Evolutionary conservation across 768 basidiomycete species (phyloP).

Genomic region (Serpula lacrymans): DNA sequence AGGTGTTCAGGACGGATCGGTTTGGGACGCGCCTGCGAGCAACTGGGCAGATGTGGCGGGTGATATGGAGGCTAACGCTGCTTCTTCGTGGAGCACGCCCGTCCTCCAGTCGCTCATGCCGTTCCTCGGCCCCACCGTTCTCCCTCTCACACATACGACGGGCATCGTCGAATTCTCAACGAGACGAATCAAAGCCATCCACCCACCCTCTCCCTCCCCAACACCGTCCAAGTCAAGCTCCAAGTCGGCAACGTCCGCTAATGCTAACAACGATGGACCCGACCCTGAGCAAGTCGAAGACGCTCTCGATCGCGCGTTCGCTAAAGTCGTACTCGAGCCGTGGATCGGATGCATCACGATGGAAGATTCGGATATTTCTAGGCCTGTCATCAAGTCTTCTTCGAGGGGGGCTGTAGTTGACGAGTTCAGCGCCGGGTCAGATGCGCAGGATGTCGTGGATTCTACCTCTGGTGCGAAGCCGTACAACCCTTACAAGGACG

Average conservation of each 20-base stretch:
- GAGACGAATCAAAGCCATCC: constrained; percentile 49
- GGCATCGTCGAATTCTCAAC: constrained; percentile 67
- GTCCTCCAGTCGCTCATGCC: constrained; percentile 26
- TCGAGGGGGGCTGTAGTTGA: constrained; percentile 36
- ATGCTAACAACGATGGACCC: background rate
- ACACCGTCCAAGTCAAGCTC: background rate
- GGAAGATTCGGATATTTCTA: constrained; percentile 35
- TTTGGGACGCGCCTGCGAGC: too few relatives aligned
- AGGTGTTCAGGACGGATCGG: constrained; percentile 6
- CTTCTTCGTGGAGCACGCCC: constrained; percentile 22
- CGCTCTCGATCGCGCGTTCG: constrained; percentile 44
- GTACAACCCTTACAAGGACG: constrained; percentile 54
- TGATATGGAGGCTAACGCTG: constrained; percentile 9
- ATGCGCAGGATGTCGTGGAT: constrained; percentile 3
- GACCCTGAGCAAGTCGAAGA: constrained; percentile 38
- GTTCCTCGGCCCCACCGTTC: constrained; percentile 51
- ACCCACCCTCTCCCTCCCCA: constrained; percentile 35
- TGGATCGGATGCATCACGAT: constrained; percentile 41
- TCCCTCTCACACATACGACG: constrained; percentile 61
- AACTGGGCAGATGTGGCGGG: constrained; percentile 6
- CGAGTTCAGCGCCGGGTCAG: constrained; percentile 13
- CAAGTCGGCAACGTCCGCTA: too few relatives aligned
- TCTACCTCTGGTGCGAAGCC: constrained; percentile 12
- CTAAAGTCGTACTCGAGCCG: constrained; percentile 50
- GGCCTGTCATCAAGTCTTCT: constrained; percentile 31